Conservation (phyloP, 1,139 yeast genomes). For the Candida sanyaensis region DNA sequence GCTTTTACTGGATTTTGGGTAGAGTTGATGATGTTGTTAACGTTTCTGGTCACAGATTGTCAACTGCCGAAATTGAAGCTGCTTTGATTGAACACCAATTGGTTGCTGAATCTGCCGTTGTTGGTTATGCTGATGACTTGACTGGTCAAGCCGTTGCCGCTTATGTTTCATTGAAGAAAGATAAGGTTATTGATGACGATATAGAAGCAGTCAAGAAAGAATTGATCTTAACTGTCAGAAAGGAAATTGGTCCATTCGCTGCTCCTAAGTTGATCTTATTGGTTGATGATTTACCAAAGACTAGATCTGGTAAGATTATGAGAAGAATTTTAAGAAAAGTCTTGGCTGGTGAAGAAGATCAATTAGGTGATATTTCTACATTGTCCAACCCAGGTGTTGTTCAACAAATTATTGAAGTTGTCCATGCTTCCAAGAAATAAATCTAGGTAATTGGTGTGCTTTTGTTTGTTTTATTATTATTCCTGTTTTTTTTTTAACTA, state of each 20-base stretch:
- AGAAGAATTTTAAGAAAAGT: conserved; percentile 79
- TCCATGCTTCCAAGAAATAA: conserved; percentile 34
- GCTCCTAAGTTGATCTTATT: conserved; percentile 74
- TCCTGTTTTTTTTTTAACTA: background rate
- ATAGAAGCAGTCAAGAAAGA: conserved; percentile 64
- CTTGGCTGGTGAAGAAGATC: conserved; percentile 77
- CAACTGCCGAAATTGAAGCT: conserved; percentile 83
- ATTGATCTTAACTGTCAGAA: conserved; percentile 69
- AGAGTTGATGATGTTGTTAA: conserved; percentile 84
- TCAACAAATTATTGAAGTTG: conserved; percentile 62
- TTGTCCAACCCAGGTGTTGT: conserved; percentile 74
- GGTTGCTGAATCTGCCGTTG: conserved; percentile 80
- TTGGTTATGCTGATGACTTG: conserved; percentile 77
- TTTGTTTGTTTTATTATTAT: conserved; percentile 2
- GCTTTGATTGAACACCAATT: conserved; percentile 69
- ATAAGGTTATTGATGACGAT: conserved; percentile 40
- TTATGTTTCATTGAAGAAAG: conserved; percentile 65
- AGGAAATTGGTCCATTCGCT: conserved; percentile 83
- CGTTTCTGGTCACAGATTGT: conserved; percentile 77
- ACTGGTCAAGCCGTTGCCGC: conserved; percentile 87
- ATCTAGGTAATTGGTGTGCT: background rate
- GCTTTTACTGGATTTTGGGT: conserved; percentile 79
- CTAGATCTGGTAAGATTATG: conserved; percentile 84
- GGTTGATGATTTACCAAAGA: conserved; percentile 79
- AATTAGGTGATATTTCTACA: conserved; percentile 77